These are phyloP conservation scores for Cladophialophora psammophila DNA, from an alignment of 2,329 filamentous ascomycete species.

Conservation along the genomic window DNA sequence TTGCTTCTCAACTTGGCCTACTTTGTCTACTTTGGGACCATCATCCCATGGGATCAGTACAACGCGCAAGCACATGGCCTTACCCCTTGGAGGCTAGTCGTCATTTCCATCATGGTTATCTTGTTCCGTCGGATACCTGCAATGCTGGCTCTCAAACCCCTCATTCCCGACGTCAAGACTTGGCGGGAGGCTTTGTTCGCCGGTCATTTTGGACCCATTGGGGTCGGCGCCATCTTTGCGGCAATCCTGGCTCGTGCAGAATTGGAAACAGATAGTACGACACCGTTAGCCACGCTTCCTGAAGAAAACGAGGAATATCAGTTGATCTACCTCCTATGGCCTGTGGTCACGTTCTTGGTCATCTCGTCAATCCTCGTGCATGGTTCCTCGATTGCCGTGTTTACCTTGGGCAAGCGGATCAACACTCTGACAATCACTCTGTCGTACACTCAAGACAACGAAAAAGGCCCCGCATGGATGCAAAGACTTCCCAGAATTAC, in stretches of 20 bases:
- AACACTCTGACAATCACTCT: slow-evolving; percentile 94
- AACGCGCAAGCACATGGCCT: slow-evolving; percentile 78
- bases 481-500: slow-evolving; percentile 83
- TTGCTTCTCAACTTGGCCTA: slow-evolving; percentile 95
- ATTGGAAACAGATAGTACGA: slow-evolving; percentile 76
- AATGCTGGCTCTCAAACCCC: slow-evolving; percentile 87
- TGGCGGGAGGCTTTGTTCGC: slow-evolving; percentile 98
- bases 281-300: slow-evolving; percentile 71
- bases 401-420: slow-evolving; percentile 96
- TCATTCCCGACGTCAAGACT: slow-evolving; percentile 97
- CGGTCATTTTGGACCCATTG: slow-evolving; percentile 96
- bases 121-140: slow-evolving; percentile 95
- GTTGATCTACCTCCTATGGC: slow-evolving; percentile 89
- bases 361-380: slow-evolving; percentile 94
- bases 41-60: slow-evolving; percentile 94
- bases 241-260: slow-evolving; percentile 94
- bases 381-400: slow-evolving; percentile 97
- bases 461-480: slow-evolving; percentile 94
- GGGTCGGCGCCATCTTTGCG: slow-evolving; percentile 94
- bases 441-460: slow-evolving; percentile 90
- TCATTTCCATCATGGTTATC: slow-evolving; percentile 91
- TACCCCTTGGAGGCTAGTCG: slow-evolving; percentile 86
- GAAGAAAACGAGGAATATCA: slow-evolving; percentile 65
- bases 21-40: slow-evolving; percentile 96
- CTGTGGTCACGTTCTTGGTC: slow-evolving; percentile 91